These are phyloP conservation scores for Cornus kousa DNA, from an alignment of 148 eudicot genomes.

Conservation along the genomic window DNA sequence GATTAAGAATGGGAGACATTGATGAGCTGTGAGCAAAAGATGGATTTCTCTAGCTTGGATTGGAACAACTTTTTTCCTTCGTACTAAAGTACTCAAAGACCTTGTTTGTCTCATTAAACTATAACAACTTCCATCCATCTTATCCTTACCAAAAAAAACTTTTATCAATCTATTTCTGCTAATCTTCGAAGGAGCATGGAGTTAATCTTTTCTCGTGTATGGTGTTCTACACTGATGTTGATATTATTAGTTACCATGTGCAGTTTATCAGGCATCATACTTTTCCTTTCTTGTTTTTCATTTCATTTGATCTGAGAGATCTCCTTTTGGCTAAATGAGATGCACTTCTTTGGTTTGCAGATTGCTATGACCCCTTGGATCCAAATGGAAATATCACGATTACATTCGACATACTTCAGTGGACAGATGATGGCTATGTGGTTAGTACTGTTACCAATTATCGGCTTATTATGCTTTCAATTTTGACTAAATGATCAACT, in stretches of 20 bases:
- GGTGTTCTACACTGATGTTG: conserved; percentile 18
- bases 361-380: conserved; percentile 51
- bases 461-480: neutral
- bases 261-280: conserved; percentile 31
- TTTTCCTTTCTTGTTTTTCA: conserved; percentile 10
- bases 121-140: too few relatives aligned
- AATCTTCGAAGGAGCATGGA: conserved; percentile 18
- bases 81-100: conserved; percentile 5
- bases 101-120: neutral
- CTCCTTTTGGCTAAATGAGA: neutral
- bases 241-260: conserved; percentile 19
- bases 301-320: neutral
- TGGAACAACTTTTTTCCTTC: neutral
- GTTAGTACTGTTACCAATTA: conserved; percentile 22
- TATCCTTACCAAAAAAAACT: neutral
- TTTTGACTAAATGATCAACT: neutral
- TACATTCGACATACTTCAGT: conserved; percentile 35
- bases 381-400: conserved; percentile 46
- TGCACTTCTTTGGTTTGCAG: conserved; percentile 18
- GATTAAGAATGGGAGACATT: neutral
- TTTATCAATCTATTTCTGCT: conserved; percentile 4
- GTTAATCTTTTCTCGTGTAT: conserved; percentile 6
- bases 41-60: neutral
- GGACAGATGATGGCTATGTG: conserved; percentile 42
- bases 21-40: neutral